These are phyloP conservation scores for Penicillium sp. DNA, from an alignment of 2,329 filamentous ascomycete species.

Conservation along the genomic window DNA sequence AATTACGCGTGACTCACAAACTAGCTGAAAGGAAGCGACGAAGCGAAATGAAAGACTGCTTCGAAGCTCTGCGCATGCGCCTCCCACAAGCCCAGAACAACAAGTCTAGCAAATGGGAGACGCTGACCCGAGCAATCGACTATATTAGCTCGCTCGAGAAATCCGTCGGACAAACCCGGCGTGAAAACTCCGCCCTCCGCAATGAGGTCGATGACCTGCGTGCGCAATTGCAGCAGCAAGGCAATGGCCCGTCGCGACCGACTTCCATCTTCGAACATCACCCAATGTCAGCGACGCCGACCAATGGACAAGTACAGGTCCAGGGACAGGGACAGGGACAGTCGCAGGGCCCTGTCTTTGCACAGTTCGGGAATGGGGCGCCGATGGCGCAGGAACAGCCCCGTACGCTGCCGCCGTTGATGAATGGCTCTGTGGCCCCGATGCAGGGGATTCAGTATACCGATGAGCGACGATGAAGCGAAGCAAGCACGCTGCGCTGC, in stretches of 20 bases:
- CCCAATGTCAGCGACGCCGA: constrained; percentile 36
- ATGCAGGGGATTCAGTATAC: constrained; percentile 58
- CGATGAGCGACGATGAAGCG: constrained; percentile 47
- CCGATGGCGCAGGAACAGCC: constrained; percentile 46
- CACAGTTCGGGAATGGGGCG: constrained; percentile 33
- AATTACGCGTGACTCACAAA: constrained; percentile 55
- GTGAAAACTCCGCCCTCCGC: constrained; percentile 43
- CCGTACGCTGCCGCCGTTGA: constrained; percentile 52
- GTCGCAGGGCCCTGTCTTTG: constrained; percentile 35
- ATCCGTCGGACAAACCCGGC: constrained; percentile 41
- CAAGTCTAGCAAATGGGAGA: constrained; percentile 59
- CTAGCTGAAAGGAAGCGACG: constrained; percentile 56
- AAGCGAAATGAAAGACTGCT: constrained; percentile 58
- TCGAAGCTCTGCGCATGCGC: constrained; percentile 50
- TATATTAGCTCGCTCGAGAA: constrained; percentile 53
- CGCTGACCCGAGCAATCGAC: constrained; percentile 53
- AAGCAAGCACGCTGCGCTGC: constrained; percentile 13
- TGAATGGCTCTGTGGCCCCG: constrained; percentile 48
- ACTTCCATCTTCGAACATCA: constrained; percentile 42
- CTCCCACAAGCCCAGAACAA: constrained; percentile 53
- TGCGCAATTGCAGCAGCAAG: constrained; percentile 43
- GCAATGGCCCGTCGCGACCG: constrained; percentile 36
- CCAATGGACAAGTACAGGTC: constrained; percentile 39
- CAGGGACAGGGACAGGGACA: too few relatives aligned
- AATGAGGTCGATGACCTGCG: constrained; percentile 44